Evolutionary conservation across 1,139 yeast species (phyloP).

Genomic region (Kurtzmaniella quercitrusa): DNA sequence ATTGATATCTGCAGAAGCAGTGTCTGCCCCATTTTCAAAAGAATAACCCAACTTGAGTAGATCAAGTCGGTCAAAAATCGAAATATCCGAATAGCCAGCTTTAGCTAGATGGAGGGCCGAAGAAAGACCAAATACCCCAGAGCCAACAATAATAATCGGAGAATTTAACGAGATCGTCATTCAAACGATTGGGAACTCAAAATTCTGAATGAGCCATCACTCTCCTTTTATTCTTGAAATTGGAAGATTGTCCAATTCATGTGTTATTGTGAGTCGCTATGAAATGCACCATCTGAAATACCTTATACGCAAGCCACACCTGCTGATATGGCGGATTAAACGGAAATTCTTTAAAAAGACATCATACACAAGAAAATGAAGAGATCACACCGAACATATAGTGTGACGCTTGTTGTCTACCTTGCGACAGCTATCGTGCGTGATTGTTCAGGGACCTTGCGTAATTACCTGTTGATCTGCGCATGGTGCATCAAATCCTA

Average conservation of each 20-base stretch:
- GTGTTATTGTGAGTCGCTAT: neutral
- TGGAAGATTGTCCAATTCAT: no score
- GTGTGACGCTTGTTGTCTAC: no score
- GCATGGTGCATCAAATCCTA: neutral
- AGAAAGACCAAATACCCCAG: conserved; percentile 17
- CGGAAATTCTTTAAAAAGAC: no score
- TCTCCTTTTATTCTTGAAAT: no score
- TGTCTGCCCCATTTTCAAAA: conserved; percentile 29
- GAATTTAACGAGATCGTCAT: neutral
- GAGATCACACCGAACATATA: no score
- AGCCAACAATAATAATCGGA: conserved; percentile 13
- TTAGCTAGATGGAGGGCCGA: conserved; percentile 7
- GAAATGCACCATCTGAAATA: conserved; percentile 11
- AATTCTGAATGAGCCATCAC: no score
- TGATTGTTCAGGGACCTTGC: neutral
- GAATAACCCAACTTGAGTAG: conserved; percentile 14
- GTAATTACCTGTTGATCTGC: neutral
- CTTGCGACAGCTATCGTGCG: no score
- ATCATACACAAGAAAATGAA: no score
- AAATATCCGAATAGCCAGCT: neutral
- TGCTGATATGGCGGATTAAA: conserved; percentile 16
- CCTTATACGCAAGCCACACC: conserved; percentile 14
- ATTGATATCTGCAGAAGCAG: conserved; percentile 39
- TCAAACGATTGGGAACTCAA: neutral
- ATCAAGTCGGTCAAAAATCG: neutral